phyloP scores from a whole-genome alignment of 2,329 filamentous ascomycete genomes.

The Paracamarosporium sp. region DNA sequence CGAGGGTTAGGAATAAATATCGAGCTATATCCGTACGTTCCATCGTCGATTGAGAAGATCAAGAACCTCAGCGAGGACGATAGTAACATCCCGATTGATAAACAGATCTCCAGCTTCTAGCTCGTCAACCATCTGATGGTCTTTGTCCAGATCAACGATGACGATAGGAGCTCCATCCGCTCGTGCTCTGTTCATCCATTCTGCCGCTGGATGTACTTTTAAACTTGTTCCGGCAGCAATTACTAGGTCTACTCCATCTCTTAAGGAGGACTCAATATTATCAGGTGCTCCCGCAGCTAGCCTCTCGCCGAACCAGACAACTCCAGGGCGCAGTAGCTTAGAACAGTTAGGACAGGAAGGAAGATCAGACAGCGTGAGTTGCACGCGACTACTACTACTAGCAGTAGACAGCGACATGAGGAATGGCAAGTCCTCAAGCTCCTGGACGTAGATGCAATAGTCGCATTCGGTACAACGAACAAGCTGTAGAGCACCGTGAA shows the following conservation, averaged over 20 bases:
- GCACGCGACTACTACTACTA: background rate
- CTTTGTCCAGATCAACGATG: conserved; percentile 10
- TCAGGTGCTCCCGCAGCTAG: conserved; percentile 16
- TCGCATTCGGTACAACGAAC: conserved; percentile 18
- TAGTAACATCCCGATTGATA: conserved; percentile 6
- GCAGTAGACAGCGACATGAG: conserved; percentile 6
- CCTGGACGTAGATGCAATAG: conserved; percentile 11
- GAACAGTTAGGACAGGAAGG: conserved; percentile 17
- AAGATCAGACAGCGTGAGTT: conserved; percentile 11
- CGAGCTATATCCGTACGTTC: background rate
- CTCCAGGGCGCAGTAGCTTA: conserved; percentile 15
- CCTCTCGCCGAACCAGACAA: conserved; percentile 23
- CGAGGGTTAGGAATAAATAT: background rate
- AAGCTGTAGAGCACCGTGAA: conserved; percentile 12
- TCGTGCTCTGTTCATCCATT: conserved; percentile 13
- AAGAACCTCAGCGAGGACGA: conserved; percentile 6
- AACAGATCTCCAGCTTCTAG: conserved; percentile 6
- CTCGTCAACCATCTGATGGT: conserved; percentile 6
- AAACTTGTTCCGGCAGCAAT: conserved; percentile 18
- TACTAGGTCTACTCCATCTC: conserved; percentile 13
- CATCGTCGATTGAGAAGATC: background rate
- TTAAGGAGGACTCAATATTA: conserved; percentile 12
- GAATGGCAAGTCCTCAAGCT: conserved; percentile 14
- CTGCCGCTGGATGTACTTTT: conserved; percentile 18
- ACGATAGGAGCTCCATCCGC: conserved; percentile 11